Evolutionary conservation across 192 early-diverging fungal genomes (phyloP), one percentile per base, ranked within the genome.

Genomic region (Podila clonocystis): DNA sequence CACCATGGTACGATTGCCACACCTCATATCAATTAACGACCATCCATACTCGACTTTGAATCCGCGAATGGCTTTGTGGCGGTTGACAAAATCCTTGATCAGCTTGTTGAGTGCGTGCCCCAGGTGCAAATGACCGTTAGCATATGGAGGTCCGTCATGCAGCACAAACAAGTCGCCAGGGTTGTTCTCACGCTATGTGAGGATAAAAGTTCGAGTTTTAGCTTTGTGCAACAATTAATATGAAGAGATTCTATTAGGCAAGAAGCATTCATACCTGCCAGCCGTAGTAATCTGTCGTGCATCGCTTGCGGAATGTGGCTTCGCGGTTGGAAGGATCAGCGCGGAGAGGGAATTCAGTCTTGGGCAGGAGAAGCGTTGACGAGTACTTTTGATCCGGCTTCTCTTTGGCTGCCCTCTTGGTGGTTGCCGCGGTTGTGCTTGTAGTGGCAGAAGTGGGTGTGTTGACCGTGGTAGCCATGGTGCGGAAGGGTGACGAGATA

Each of bases 61-160:
- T 36, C 94, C 94, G 45, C 86, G 85, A 70, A 93, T 87, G 3
- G 94, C 85, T 58, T 91, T 88, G 74, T 94, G 90, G 26, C 94
- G 87, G 72, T 93, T 91, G 49, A 93, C 82, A 30, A 95, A 91
- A 58, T 95, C 94, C 77, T 95, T 95, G 26, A 94, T 85, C 52
- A 95, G 86, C 83, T 93, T 94, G 85, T 95, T 95, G 83, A 95
- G 86, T 38, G 92, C 92, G 62, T 95, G 94, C 4, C 87, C 89
- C 60, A 89, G 87, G 74, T 95, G 92, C 24, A 94, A 77, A 59
- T 86, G 85, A 30, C 93, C 94, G 73, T 95, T 93, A 45, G 93
- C 94, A 74, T 95, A 95, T 26, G 94, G 94, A 38, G 94, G 94
- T 24, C 94, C 93, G 72, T 95, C 94, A 59, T 95, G 94, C 58